Percentiles rank a stretch among this genome's conserved stretches.
Conservation (phyloP, 768 basidiomycete species). For the Lentinula guzmanii region DNA sequence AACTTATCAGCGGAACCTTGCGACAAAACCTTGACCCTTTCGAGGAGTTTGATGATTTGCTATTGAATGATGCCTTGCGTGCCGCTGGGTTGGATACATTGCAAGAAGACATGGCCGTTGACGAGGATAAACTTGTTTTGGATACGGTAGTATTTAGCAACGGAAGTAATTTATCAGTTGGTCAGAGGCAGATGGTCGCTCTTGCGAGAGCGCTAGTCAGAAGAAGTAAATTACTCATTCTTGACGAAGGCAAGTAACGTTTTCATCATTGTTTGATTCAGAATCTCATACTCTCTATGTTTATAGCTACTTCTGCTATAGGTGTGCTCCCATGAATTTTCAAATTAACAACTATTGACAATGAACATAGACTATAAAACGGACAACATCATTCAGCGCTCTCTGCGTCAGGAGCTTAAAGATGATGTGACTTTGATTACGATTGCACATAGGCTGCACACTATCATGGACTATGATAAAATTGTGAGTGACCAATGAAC, state of each 20-base stretch:
- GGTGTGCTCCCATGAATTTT: slow-evolving; percentile 10
- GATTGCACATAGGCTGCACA: slow-evolving; percentile 33
- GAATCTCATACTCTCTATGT: not conserved
- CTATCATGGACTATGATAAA: slow-evolving; percentile 26
- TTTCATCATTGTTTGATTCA: not conserved
- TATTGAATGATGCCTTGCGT: slow-evolving; percentile 38
- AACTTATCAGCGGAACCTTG: slow-evolving; percentile 48
- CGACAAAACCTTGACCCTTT: slow-evolving; percentile 58
- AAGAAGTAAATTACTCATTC: slow-evolving; percentile 43
- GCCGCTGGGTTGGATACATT: slow-evolving; percentile 36
- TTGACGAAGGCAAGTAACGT: slow-evolving; percentile 50
- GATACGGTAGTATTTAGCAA: slow-evolving; percentile 55
- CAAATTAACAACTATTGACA: not conserved
- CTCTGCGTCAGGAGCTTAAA: slow-evolving; percentile 31
- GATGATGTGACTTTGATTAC: slow-evolving; percentile 35
- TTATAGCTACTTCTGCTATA: slow-evolving; percentile 16
- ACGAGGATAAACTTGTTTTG: slow-evolving; percentile 35
- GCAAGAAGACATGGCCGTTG: slow-evolving; percentile 17
- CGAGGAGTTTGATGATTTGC: slow-evolving; percentile 44
- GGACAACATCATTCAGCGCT: slow-evolving; percentile 36
- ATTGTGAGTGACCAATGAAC: slow-evolving; percentile 15
- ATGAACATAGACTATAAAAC: slow-evolving; percentile 21
- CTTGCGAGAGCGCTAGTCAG: slow-evolving; percentile 54
- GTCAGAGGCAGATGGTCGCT: slow-evolving; percentile 61
- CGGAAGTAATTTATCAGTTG: slow-evolving; percentile 65